Evolutionary conservation across 2,329 filamentous ascomycete species (phyloP), one percentile per base, ranked within the genome.

Genomic region (Verticillium alfalfae): DNA sequence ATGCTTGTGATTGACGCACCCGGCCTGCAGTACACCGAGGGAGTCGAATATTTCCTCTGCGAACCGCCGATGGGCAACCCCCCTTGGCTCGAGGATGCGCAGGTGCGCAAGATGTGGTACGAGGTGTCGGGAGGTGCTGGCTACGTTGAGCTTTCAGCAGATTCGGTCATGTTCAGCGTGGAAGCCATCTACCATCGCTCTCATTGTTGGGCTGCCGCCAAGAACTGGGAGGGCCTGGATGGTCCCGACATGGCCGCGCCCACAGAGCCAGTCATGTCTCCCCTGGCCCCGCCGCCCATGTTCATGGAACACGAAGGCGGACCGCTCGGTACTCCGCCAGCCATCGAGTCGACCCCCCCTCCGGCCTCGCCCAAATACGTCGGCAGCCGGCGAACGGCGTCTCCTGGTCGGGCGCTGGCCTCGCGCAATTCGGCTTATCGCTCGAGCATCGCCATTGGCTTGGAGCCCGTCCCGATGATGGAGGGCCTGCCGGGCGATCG

Each of bases 11-110:
- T 92, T 38, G 91, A 95, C 72, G 90, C 89, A 0, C 89, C 89
- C 0, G 87, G 84, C 10, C 76, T 93, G 55, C 83, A 82, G 60
- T 88, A 83, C 71, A 89, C 86, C 0, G 85, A 92, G 58, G 88
- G 84, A 1, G 89, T 92, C 2, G 91, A 94, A 72, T 92, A 94
- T 75, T 95, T 94, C 77, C 79, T 94, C 34, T 93, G 91, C 72
- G 83, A 92, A 70, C 86, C 90, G 4, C 88, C 90, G 0, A 84
- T 90, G 69, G 88, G 88, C 18, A 87, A 88, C 60, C 81, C 86
- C 0, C 91, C 91, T 0, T 95, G 91, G 91, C 80, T 88, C 56
- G 84, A 86, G 60, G 88, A 89, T 60, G 84, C 85, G 41, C 78
- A 85, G 57, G 83, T 88, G 15, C 83, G 84, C 67, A 87, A 87